A percentile compares a stretch with the other conserved stretches of the same genome.
These are phyloP conservation scores for Syncephalastrum contaminatum DNA, from an alignment of 371 early-diverging fungal species.

Conservation along the genomic window DNA sequence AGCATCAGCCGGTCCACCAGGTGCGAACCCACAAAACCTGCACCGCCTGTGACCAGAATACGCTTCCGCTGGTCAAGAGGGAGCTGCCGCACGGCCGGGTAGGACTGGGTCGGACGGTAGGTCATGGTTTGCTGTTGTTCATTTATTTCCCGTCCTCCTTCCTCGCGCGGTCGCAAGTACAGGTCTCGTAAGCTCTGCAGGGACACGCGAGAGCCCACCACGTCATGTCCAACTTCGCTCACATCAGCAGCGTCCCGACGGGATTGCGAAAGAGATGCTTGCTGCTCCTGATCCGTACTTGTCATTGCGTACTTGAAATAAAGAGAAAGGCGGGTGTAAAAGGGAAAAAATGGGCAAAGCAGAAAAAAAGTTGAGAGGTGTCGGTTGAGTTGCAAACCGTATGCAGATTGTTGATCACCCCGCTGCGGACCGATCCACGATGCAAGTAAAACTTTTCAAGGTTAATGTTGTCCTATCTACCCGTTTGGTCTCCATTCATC, in stretches of 20 bases:
- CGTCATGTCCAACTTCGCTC: conserved; percentile 38
- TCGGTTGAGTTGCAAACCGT: too few relatives aligned
- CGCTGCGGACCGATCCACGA: too few relatives aligned
- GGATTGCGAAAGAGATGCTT: too few relatives aligned
- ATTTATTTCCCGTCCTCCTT: conserved; percentile 31
- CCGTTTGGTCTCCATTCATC: too few relatives aligned
- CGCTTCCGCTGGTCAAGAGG: conserved; percentile 63
- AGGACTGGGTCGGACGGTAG: conserved; percentile 44
- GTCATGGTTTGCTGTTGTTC: conserved; percentile 41
- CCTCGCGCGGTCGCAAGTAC: conserved; percentile 38
- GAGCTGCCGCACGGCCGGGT: conserved; percentile 55
- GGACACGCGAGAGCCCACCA: conserved; percentile 42
- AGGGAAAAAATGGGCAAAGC: too few relatives aligned
- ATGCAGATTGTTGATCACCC: too few relatives aligned
- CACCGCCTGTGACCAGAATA: conserved; percentile 88
- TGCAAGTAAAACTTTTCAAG: too few relatives aligned
- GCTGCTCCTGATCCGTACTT: too few relatives aligned
- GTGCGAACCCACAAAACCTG: conserved; percentile 90
- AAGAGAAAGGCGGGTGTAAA: too few relatives aligned
- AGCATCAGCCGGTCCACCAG: conserved; percentile 83
- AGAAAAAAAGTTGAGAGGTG: too few relatives aligned
- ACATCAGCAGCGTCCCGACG: conserved; percentile 8
- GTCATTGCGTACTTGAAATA: too few relatives aligned
- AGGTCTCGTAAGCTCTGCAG: conserved; percentile 40
- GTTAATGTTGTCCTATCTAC: too few relatives aligned